Conservation (phyloP, 306 rosid species). For the Vachellia pachyceras region DNA sequence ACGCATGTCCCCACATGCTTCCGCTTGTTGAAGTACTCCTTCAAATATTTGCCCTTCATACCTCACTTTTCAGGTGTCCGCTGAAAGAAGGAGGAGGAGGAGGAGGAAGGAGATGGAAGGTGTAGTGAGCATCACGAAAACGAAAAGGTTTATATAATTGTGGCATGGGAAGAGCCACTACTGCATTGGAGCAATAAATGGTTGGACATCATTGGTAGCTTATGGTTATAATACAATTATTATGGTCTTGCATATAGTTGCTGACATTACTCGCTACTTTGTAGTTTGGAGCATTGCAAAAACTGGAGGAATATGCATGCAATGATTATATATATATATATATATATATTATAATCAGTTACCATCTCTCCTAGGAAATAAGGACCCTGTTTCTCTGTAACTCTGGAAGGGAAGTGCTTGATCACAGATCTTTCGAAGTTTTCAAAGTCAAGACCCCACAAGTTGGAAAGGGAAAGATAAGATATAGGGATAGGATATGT, state of each 20-base stretch:
- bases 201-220: constrained; percentile 63
- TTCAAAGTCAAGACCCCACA: constrained; percentile 69
- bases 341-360: constrained; percentile 2
- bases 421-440: constrained; percentile 56
- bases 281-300: constrained; percentile 44
- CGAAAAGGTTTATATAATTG: constrained; percentile 65
- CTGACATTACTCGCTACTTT: constrained; percentile 38
- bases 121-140: constrained; percentile 46
- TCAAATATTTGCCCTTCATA: constrained; percentile 51
- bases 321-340: constrained; percentile 15
- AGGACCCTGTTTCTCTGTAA: constrained; percentile 32
- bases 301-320: constrained; percentile 76
- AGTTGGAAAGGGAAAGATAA: constrained; percentile 67
- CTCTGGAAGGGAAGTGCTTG: constrained; percentile 39
- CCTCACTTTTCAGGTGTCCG: neutral
- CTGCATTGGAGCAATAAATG: constrained; percentile 57
- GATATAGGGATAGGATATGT: constrained; percentile 68
- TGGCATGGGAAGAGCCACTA: constrained; percentile 43
- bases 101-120: constrained; percentile 12
- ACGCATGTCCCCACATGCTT: constrained; percentile 64
- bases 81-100: neutral
- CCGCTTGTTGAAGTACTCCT: constrained; percentile 75
- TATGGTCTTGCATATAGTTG: constrained; percentile 38
- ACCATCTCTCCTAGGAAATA: constrained; percentile 35
- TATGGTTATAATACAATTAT: constrained; percentile 28